These are phyloP conservation scores for Moricandia arvensis DNA, from an alignment of 345 rosid genomes.

Conservation along the genomic window DNA sequence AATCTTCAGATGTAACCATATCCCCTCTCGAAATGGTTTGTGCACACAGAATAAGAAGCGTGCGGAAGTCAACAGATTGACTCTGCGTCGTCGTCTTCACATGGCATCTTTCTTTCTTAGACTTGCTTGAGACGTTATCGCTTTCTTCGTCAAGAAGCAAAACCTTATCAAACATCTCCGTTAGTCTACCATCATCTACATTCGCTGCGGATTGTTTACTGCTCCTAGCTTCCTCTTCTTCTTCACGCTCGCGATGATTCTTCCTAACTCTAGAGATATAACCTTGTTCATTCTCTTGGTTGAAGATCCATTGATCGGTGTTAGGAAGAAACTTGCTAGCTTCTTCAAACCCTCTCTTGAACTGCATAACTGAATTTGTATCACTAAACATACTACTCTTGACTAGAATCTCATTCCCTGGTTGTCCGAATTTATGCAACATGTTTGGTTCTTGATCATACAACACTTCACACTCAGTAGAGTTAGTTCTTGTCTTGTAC, in stretches of 20 bases:
- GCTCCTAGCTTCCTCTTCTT: slow-evolving; percentile 56
- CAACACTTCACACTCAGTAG: slow-evolving; percentile 31
- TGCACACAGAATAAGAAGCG: slow-evolving; percentile 64
- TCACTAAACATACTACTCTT: slow-evolving; percentile 57
- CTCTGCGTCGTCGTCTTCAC: slow-evolving; percentile 41
- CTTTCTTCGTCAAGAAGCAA: slow-evolving; percentile 42
- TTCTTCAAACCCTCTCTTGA: slow-evolving; percentile 66
- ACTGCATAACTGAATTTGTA: slow-evolving; percentile 55
- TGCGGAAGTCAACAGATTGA: slow-evolving; percentile 67
- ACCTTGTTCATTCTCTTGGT: slow-evolving; percentile 37
- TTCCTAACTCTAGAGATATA: slow-evolving; percentile 37
- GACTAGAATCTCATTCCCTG: slow-evolving; percentile 46
- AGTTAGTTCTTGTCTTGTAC: slow-evolving; percentile 7
- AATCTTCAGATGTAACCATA: slow-evolving; percentile 60
- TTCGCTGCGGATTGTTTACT: slow-evolving; percentile 56
- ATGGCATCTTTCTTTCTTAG: slow-evolving; percentile 43
- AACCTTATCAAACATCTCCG: slow-evolving; percentile 75
- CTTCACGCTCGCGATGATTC: slow-evolving; percentile 55
- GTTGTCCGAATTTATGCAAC: slow-evolving; percentile 31
- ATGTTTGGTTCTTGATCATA: neutral
- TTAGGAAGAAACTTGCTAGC: slow-evolving; percentile 76
- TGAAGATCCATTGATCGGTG: slow-evolving; percentile 41
- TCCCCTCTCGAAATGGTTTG: slow-evolving; percentile 67
- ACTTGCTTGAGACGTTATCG: slow-evolving; percentile 24
- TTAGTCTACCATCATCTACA: slow-evolving; percentile 50